These are phyloP conservation scores for Spongospora subterranea DNA, from an alignment of 208 protist genomes.

Conservation along the genomic window DNA sequence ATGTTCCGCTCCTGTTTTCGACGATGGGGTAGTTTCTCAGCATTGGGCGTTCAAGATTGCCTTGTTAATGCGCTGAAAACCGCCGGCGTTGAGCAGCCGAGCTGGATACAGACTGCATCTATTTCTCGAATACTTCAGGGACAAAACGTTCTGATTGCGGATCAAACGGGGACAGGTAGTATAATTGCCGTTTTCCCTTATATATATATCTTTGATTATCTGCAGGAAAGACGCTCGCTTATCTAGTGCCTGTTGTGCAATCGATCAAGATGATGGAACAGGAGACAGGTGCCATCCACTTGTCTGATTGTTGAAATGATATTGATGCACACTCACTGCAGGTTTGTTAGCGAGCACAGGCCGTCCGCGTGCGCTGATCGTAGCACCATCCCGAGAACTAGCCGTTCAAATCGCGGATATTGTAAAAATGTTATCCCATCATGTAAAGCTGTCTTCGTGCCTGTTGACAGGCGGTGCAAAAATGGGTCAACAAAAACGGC, in stretches of 20 bases:
- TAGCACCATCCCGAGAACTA: conserved; percentile 22
- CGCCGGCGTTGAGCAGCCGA: not conserved
- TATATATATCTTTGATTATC: not conserved
- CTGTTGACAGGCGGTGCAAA: not conserved
- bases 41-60: no score
- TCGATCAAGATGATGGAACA: not conserved
- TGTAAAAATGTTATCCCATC: conserved; percentile 23
- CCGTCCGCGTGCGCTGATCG: not conserved
- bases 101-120: not conserved
- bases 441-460: not conserved
- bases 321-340: not conserved
- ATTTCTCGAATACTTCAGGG: not conserved
- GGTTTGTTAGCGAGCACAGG: not conserved
- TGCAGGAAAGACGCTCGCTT: conserved; percentile 29
- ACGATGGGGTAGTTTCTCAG: no score
- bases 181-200: not conserved
- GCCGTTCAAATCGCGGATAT: conserved; percentile 10
- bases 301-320: not conserved
- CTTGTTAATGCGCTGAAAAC: not conserved
- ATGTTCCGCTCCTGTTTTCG: no score
- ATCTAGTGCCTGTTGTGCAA: not conserved
- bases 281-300: not conserved
- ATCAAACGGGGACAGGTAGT: not conserved
- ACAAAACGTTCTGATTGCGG: not conserved
- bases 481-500: not conserved